Conservation (phyloP, 495 filamentous ascomycete species). For the Aspergillus egyptiacus region DNA sequence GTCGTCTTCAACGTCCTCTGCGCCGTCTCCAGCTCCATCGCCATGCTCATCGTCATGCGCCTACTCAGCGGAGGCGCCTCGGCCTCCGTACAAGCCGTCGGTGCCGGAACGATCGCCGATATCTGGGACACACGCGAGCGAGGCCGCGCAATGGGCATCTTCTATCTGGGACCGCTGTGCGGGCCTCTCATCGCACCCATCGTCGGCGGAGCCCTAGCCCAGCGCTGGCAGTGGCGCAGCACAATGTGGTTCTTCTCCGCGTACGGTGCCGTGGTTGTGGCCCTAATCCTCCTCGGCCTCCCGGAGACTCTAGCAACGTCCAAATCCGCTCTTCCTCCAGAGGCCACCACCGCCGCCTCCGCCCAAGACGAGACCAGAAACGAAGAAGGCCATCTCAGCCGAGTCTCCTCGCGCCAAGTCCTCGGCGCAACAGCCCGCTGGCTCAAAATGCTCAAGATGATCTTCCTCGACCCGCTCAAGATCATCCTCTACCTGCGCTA, state of each 20-base stretch:
- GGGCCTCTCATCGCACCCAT: slow-evolving; percentile 84
- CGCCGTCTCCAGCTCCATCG: slow-evolving; percentile 68
- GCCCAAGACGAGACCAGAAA: slow-evolving; percentile 15
- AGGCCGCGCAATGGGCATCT: slow-evolving; percentile 85
- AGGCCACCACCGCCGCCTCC: slow-evolving; percentile 27
- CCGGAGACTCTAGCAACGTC: slow-evolving; percentile 57
- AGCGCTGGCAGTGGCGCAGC: slow-evolving; percentile 72
- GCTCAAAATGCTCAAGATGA: slow-evolving; percentile 52
- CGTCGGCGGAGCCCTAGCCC: slow-evolving; percentile 70
- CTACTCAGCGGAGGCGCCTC: slow-evolving; percentile 76
- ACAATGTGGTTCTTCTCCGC: slow-evolving; percentile 83
- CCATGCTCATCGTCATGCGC: slow-evolving; percentile 83
- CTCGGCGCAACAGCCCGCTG: slow-evolving; percentile 49
- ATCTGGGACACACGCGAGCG: slow-evolving; percentile 79
- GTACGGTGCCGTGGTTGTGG: slow-evolving; percentile 62
- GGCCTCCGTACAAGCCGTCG: slow-evolving; percentile 85
- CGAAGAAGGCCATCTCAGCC: slow-evolving; percentile 35
- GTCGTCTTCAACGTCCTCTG: slow-evolving; percentile 68
- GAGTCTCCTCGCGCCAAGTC: slow-evolving; percentile 59
- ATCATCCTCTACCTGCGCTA: slow-evolving; percentile 76
- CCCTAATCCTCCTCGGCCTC: slow-evolving; percentile 59
- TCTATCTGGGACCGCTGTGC: slow-evolving; percentile 85
- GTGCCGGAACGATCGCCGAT: slow-evolving; percentile 88
- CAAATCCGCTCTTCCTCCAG: slow-evolving; percentile 41
- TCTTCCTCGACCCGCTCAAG: slow-evolving; percentile 73